A percentile compares a stretch with the other conserved stretches of the same genome.
Conservation (phyloP, 768 basidiomycete genomes). For the Mrakia gelida region DNA sequence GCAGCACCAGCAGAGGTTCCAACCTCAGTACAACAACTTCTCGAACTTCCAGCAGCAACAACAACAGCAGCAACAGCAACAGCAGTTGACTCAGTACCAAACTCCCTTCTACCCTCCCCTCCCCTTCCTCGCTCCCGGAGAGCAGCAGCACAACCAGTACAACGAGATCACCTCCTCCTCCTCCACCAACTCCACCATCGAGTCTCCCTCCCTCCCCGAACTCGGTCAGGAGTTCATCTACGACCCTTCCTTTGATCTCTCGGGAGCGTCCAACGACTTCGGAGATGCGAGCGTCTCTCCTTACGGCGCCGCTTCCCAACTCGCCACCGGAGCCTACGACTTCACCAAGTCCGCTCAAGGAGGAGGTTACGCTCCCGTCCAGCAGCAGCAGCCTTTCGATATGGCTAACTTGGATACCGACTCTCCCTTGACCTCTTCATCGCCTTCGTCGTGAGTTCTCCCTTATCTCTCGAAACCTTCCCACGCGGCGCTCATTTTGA, state of each 20-base stretch:
- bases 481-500: background rate
- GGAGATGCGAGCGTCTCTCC: background rate
- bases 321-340: background rate
- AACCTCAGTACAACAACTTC: background rate
- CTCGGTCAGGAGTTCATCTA: constrained; percentile 4
- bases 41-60: constrained; percentile 1
- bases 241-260: constrained; percentile 1
- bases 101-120: background rate
- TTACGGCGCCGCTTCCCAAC: background rate
- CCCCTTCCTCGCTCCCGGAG: background rate
- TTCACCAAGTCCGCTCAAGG: background rate
- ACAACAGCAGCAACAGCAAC: background rate
- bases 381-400: constrained; percentile 10
- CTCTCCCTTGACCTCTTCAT: background rate
- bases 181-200: constrained; percentile 10
- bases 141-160: background rate
- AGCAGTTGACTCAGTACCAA: background rate
- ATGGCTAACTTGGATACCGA: background rate
- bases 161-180: background rate
- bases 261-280: constrained; percentile 16
- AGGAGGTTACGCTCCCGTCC: background rate
- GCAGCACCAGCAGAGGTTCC: constrained; percentile 10
- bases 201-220: constrained; percentile 13
- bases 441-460: constrained; percentile 13
- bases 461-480: background rate